phyloP scores from a whole-genome alignment of 2,329 filamentous ascomycete species.

The Rhexocercosporidium sp. region DNA sequence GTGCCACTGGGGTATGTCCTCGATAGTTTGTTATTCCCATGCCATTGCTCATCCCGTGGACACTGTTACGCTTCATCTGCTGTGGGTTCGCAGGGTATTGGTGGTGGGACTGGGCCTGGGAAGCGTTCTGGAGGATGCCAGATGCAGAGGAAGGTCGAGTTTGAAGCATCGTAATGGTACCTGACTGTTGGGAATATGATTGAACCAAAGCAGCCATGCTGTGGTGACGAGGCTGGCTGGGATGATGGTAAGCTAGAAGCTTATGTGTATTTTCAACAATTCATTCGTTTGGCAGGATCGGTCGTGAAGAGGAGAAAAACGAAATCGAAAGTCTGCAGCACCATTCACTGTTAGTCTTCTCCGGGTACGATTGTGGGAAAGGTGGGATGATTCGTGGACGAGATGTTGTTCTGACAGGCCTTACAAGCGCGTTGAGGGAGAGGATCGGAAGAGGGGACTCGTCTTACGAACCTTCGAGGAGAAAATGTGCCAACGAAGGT shows the following conservation, averaged over 20 bases:
- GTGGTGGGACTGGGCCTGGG: slow-evolving; percentile 45
- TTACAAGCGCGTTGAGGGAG: slow-evolving; percentile 24
- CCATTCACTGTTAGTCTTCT: slow-evolving; percentile 13
- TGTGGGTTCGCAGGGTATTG: slow-evolving; percentile 54
- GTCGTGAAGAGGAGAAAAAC: slow-evolving; percentile 14
- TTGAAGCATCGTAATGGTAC: slow-evolving; percentile 77
- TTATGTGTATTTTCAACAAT: slow-evolving; percentile 25
- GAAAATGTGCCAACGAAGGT: slow-evolving; percentile 33
- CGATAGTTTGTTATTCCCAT: slow-evolving; percentile 56
- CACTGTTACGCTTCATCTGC: slow-evolving; percentile 54
- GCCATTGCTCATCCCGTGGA: slow-evolving; percentile 56
- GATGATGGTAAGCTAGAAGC: slow-evolving; percentile 35
- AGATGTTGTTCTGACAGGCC: slow-evolving; percentile 25
- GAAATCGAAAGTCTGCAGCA: slow-evolving; percentile 27
- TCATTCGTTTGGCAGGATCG: slow-evolving; percentile 28
- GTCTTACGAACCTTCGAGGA: slow-evolving; percentile 40
- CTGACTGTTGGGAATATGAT: slow-evolving; percentile 77
- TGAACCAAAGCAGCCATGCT: slow-evolving; percentile 87
- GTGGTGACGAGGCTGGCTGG: slow-evolving; percentile 37
- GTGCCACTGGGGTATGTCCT: slow-evolving; percentile 53
- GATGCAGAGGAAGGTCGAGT: slow-evolving; percentile 70
- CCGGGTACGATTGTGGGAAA: neutral
- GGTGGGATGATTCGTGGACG: slow-evolving; percentile 16
- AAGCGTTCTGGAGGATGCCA: slow-evolving; percentile 49
- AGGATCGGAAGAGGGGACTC: slow-evolving; percentile 15